phyloP scores from a whole-genome alignment of 1,284 basidiomycete species.

The Uromyces viciae-fabae region DNA sequence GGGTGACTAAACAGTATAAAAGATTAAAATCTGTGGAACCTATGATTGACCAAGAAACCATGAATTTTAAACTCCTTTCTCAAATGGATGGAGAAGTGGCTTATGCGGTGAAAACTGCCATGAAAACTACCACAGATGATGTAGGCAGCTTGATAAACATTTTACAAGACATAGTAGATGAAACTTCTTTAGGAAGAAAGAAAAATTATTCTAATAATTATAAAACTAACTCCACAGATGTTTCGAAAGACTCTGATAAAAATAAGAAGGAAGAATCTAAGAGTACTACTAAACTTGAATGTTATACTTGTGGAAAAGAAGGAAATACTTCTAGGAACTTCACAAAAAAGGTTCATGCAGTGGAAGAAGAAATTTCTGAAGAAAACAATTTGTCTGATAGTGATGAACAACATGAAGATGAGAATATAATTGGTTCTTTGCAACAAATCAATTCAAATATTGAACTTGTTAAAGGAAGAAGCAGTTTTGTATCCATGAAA shows the following conservation, averaged over 20 bases:
- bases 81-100: background rate
- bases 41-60: background rate
- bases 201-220: too few species aligned
- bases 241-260: too few species aligned
- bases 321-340: background rate
- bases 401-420: too few species aligned
- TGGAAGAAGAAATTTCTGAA: background rate
- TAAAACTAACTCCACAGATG: too few species aligned
- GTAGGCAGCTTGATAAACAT: too few species aligned
- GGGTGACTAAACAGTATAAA: slow-evolving; percentile 1
- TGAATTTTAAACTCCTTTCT: background rate
- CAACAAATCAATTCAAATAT: background rate
- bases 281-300: too few species aligned
- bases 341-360: background rate
- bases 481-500: background rate
- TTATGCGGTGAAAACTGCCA: background rate
- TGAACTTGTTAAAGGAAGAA: background rate
- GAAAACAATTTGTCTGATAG: too few species aligned
- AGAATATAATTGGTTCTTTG: too few species aligned
- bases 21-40: background rate
- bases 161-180: too few species aligned
- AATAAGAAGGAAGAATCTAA: too few species aligned
- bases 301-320: background rate
- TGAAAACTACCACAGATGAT: too few species aligned
- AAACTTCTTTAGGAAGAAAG: too few species aligned